These are phyloP conservation scores for Paramecium pentaurelia DNA, from an alignment of 73 alveolate genomes.

Conservation along the genomic window DNA sequence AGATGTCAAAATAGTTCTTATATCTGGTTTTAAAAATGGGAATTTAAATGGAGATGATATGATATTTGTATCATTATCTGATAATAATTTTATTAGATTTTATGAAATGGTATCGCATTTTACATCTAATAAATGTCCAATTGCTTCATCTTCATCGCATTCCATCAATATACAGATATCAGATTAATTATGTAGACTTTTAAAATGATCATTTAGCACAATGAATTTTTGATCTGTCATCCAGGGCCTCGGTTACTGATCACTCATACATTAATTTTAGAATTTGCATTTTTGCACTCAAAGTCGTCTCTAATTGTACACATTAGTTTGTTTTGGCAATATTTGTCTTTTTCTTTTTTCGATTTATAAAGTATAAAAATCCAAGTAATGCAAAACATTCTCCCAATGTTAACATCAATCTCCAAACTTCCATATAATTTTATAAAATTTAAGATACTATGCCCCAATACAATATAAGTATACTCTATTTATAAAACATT, in stretches of 20 bases:
- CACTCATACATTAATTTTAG: neutral
- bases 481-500: neutral
- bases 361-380: neutral
- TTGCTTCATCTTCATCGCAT: neutral
- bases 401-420: neutral
- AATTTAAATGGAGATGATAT: neutral
- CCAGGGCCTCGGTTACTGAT: neutral
- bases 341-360: neutral
- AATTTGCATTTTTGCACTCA: neutral
- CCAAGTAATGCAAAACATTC: neutral
- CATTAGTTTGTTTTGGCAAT: neutral
- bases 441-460: neutral
- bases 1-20: neutral
- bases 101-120: neutral
- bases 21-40: neutral
- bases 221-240: neutral
- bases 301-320: neutral
- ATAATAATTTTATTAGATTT: neutral
- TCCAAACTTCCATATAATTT: neutral
- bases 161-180: neutral
- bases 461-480: neutral
- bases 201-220: neutral
- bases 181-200: neutral
- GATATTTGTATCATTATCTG: neutral
- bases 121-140: neutral